Base-by-base conservation (phyloP, 78 protist species). In the Dictyostelium purpureum region DNA sequence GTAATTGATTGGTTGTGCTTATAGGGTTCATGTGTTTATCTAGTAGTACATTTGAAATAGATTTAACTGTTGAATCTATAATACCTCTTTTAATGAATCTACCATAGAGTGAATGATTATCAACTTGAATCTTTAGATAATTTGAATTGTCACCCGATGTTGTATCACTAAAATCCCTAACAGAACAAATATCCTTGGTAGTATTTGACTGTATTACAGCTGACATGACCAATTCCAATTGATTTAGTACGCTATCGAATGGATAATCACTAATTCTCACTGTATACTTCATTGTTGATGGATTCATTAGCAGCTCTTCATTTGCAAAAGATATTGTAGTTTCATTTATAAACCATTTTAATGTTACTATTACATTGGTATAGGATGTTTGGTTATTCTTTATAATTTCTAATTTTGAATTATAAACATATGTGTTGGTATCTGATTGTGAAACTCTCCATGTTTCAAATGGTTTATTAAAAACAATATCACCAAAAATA, bases 71-170 rank as follows among this genome's bases (percentile, higher is more conserved):
- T 0, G n/a, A 7, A 35, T 79, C 88, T 7, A 79, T 54, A 12
- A 79, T 47, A 2, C 52, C 88, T n/a, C 66, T 40, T 21, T 79
- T 69, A 33, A 79, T 79, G 40, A 79, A 79, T 79, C 88, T 61
- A 49, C 88, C 88, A 49, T 79, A 79, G 19, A 79, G 31, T 18
- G 69, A 49, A 43, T 45, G 40, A n/a, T 65, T 49, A 7, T 49
- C 33, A 3, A 79, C 35, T 47, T 51, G 49, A 24, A 79, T 61
- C 18, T 79, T 65, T 24, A 79, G 42, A 43, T 69, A 79, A 56
- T 56, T 56, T 56, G 65, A 56, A 21, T 79, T 26, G 24, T 56
- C 65, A 56, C 65, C 65, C 24, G 65, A 24, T 21, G 49, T 26
- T n/a, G n/a, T 45, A 28, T 24, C n/a, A 18, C 52, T 24, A 26